Conservation (phyloP, 345 rosid genomes). For the Garcia nutans region DNA sequence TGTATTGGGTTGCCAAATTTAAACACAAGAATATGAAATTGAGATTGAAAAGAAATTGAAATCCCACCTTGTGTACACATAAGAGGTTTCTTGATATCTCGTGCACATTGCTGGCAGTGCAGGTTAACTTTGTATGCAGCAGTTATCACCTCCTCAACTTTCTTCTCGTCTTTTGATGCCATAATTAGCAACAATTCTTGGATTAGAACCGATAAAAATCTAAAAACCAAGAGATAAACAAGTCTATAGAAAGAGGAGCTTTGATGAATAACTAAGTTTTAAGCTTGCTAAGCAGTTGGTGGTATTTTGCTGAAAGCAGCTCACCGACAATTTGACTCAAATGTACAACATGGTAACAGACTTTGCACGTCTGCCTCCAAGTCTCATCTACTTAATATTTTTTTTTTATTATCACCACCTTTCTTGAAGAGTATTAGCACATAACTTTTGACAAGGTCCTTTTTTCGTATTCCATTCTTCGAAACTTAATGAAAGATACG, state of each 20-base stretch:
- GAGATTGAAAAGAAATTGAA: too few relatives aligned
- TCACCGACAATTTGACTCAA: conserved; percentile 24
- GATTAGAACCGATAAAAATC: too few relatives aligned
- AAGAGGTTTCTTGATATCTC: conserved; percentile 65
- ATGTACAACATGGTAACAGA: not conserved
- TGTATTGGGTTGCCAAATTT: not conserved
- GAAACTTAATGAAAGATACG: too few relatives aligned
- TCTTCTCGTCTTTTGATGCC: conserved; percentile 42
- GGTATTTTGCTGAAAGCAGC: conserved; percentile 31
- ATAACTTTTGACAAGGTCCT: too few relatives aligned
- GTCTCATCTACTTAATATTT: not conserved
- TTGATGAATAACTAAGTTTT: not conserved
- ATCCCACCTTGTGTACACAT: conserved; percentile 31
- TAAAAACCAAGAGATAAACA: too few relatives aligned
- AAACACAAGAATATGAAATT: not conserved
- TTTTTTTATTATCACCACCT: too few relatives aligned
- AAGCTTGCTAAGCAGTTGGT: conserved; percentile 13
- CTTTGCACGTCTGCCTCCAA: not conserved
- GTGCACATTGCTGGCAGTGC: conserved; percentile 73
- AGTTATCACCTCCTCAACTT: conserved; percentile 42
- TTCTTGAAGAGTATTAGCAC: too few relatives aligned
- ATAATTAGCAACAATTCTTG: conserved; percentile 9
- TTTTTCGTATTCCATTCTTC: too few relatives aligned
- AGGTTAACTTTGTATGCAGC: conserved; percentile 78
- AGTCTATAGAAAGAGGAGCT: too few relatives aligned